Base-by-base conservation (phyloP, 1,139 yeast species). In the Kazachstania sp. region DNA sequence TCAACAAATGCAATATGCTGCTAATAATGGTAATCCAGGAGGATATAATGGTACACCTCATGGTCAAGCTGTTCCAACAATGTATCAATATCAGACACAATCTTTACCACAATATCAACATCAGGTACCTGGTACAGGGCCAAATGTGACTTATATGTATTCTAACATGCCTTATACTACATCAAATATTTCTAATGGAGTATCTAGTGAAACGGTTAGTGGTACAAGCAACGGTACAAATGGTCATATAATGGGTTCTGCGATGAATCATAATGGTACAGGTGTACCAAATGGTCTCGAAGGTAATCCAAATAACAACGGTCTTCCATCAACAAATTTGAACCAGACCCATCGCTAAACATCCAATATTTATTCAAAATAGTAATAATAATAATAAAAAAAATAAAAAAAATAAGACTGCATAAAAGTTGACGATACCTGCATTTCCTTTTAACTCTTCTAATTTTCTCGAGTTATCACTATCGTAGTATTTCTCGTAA, bases 1-100 rank as follows among this genome's bases (percentile, higher is more conserved):
- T 4, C 56, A 53, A 37, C 51, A 48, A 32, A 30, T 46, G 12
- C 40, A 41, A 4, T 46, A 43, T 38, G n/a, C 43, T 16, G 29
- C 23, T 2, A 40, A 28, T 19, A 40, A 31, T 26, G 34, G n/a
- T 16, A 35, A 38, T 15, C 41, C 39, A 34, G 5, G 32, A 11
- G 44, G 39, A 11, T 43, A 43, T 26, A 12, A 35, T 29, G 29
- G 20, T 30, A 16, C 30, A 18, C 28, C 42, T 15, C 42, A 39
- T 26, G 20, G n/a, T 6, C 42, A 39, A 26, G 28, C 44, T 9
- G 37, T 46, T 3, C 43, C 44, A 11, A 13, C 29, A 19, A 23
- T 44, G 30, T 45, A 46, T 16, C 46, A 42, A 40, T 45, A 45
- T 16, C 46, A 43, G 34, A 29, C 45, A 4, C 46, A 41, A 28